Conservation (phyloP, 2,329 filamentous ascomycete genomes). For the Fusarium sp. region DNA sequence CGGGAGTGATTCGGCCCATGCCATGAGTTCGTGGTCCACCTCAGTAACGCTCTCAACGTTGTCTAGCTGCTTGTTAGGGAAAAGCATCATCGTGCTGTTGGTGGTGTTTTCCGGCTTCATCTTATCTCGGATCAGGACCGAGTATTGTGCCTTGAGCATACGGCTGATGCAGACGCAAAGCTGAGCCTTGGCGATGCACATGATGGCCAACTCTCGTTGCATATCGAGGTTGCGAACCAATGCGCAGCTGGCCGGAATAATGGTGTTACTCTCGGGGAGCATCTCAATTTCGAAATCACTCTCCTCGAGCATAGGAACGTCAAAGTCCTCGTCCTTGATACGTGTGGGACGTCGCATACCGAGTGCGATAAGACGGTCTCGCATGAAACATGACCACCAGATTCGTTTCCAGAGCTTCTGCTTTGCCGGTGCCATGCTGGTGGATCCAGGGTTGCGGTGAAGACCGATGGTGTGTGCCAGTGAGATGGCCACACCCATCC, state of each 20-base stretch:
- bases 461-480: slow-evolving; percentile 93
- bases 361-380: slow-evolving; percentile 89
- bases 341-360: slow-evolving; percentile 93
- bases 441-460: slow-evolving; percentile 83
- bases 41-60: slow-evolving; percentile 81
- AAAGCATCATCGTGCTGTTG: slow-evolving; percentile 85
- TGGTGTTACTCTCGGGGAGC: slow-evolving; percentile 73
- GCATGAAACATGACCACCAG: slow-evolving; percentile 98
- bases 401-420: slow-evolving; percentile 93
- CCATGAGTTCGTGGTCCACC: slow-evolving; percentile 82
- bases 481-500: slow-evolving; percentile 96
- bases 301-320: slow-evolving; percentile 88
- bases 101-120: slow-evolving; percentile 81
- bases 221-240: slow-evolving; percentile 76
- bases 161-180: slow-evolving; percentile 90
- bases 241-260: slow-evolving; percentile 76
- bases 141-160: slow-evolving; percentile 91
- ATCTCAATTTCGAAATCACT: slow-evolving; percentile 84
- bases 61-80: slow-evolving; percentile 88
- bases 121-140: slow-evolving; percentile 86
- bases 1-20: slow-evolving; percentile 80
- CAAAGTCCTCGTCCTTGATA: slow-evolving; percentile 93
- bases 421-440: slow-evolving; percentile 77
- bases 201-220: slow-evolving; percentile 81
- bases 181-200: slow-evolving; percentile 93